Base-by-base conservation (phyloP, 2,329 filamentous ascomycete genomes). In the Sporothrix euskadiensis region DNA sequence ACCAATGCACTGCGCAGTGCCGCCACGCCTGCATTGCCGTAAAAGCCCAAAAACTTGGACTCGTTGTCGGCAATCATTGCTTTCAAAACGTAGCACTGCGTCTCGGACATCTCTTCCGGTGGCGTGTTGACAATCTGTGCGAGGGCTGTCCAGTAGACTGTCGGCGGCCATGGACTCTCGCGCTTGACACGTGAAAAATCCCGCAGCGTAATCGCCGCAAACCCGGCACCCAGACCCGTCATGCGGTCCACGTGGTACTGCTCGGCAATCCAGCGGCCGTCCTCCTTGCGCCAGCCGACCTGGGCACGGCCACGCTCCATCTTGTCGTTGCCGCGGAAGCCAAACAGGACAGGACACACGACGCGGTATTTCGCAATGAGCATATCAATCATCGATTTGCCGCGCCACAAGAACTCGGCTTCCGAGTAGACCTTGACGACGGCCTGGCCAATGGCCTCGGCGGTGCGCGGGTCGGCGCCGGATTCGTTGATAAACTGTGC, bases 261-360 rank as follows among this genome's bases (percentile, higher is more conserved):
- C 77, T 92, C 90, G 1, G 85, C 83, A 74, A 92, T 85, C 84
- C 88, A 95, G 7, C 83, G 82, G 6, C 86, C 85, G 9, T 83
- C 85, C 14, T 89, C 87, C 76, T 85, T 88, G 81, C 85, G 87
- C 93, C 94, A 97, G 0, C 93, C 94, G 2, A 97, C 82, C n/a
- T 88, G 86, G 22, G 82, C 77, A 14, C 90, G 88, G 0, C 93
- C 94, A 12, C 85, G 84, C 63, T 89, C 87, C 0, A 90, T 97
- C 75, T 86, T 90, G 80, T 97, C 93, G 75, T 85, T 89, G 32
- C 93, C 94, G 59, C 89, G 87, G 76, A 94, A 89, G 22, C 95
- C 95, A 80, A 97, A 98, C 0, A 99, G 84, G 1, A 94, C 90
- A 0, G 96, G 95, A 78, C 94, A 97, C 3, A 89, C 86, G 19